phyloP scores from a whole-genome alignment of 768 basidiomycete genomes.

The Leucosporidium creatinivorum region DNA sequence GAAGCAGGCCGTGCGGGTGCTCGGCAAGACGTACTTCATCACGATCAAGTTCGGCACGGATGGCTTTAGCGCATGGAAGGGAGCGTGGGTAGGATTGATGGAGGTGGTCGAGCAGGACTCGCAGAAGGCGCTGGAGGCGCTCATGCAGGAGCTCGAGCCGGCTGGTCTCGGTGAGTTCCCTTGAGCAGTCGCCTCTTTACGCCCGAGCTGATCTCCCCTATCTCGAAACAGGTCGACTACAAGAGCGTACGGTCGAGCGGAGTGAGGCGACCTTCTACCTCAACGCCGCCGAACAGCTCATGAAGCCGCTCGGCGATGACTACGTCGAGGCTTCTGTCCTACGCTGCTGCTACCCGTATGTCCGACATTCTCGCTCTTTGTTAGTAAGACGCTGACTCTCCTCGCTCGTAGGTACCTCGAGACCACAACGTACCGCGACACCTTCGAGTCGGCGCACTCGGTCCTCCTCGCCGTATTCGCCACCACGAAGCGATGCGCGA shows the following conservation, averaged over 20 bases:
- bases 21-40: constrained; percentile 66
- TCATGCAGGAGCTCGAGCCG: constrained; percentile 11
- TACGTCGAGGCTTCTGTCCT: constrained; percentile 55
- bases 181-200: too few species aligned
- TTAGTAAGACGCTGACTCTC: constrained; percentile 1
- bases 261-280: constrained; percentile 57
- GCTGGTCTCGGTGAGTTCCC: background rate
- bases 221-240: background rate
- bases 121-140: background rate
- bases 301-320: constrained; percentile 53
- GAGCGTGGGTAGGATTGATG: constrained; percentile 66
- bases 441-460: constrained; percentile 81
- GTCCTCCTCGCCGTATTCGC: constrained; percentile 69
- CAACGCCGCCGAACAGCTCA: constrained; percentile 69
- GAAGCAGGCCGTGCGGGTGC: constrained; percentile 50
- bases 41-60: constrained; percentile 69
- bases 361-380: constrained; percentile 9
- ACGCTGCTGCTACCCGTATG: constrained; percentile 61
- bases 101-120: constrained; percentile 56
- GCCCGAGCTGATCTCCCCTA: background rate
- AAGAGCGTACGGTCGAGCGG: constrained; percentile 32
- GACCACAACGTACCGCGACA: constrained; percentile 57
- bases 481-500: constrained; percentile 49
- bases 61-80: constrained; percentile 65
- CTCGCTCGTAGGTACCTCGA: constrained; percentile 53